These are phyloP conservation scores for Boletus holoroseus DNA, from an alignment of 1,284 basidiomycete genomes.

Conservation along the genomic window DNA sequence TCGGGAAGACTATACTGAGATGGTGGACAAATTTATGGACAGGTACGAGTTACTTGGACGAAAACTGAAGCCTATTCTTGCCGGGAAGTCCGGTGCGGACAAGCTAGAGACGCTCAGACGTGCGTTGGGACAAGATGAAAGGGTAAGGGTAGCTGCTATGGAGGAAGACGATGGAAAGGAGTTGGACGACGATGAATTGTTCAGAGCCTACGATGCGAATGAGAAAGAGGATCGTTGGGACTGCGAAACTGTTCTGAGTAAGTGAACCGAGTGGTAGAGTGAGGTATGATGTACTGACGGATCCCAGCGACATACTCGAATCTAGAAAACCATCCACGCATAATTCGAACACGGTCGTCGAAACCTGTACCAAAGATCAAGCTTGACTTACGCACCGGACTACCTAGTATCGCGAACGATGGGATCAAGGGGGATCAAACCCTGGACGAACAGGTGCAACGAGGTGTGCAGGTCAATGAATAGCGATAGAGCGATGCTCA, in stretches of 20 bases:
- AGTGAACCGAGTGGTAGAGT: slow-evolving; percentile 32
- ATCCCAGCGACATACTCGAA: slow-evolving; percentile 88
- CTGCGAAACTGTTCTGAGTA: slow-evolving; percentile 89
- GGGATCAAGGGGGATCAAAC: not conserved
- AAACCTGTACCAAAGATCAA: slow-evolving; percentile 58
- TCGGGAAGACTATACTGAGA: slow-evolving; percentile 82
- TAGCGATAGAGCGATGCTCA: slow-evolving; percentile 1
- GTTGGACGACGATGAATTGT: slow-evolving; percentile 47
- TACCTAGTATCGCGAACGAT: slow-evolving; percentile 52
- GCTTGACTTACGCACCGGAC: slow-evolving; percentile 69
- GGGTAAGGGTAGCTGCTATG: slow-evolving; percentile 33
- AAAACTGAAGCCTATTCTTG: slow-evolving; percentile 73
- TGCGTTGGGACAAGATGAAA: slow-evolving; percentile 69
- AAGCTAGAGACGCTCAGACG: slow-evolving; percentile 77
- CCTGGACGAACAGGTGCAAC: slow-evolving; percentile 32
- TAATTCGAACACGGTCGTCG: slow-evolving; percentile 64
- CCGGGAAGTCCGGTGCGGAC: slow-evolving; percentile 64
- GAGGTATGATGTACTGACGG: slow-evolving; percentile 11
- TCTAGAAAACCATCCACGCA: slow-evolving; percentile 87
- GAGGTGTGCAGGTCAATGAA: slow-evolving; percentile 15
- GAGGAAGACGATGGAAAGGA: slow-evolving; percentile 38
- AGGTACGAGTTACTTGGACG: slow-evolving; percentile 92
- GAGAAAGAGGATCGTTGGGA: slow-evolving; percentile 85
- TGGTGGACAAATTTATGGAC: slow-evolving; percentile 93
- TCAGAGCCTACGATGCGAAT: slow-evolving; percentile 42